Conservation (phyloP, 345 rosid genomes). For the Pelargonium nanum region DNA sequence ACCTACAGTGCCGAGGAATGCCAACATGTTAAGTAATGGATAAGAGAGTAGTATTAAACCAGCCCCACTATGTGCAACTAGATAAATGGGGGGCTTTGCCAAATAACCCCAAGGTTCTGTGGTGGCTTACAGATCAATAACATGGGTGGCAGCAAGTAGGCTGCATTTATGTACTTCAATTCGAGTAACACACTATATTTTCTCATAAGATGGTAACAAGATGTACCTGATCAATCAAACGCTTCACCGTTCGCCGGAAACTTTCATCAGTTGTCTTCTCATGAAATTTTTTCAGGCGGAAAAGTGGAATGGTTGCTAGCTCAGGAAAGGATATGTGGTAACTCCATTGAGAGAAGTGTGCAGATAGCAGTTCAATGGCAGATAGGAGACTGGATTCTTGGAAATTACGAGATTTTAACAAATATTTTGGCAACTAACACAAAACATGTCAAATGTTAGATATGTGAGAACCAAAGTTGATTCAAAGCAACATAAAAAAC, state of each 20-base stretch:
- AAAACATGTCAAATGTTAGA: slow-evolving; percentile 6
- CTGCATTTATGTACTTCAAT: neutral
- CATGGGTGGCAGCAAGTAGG: neutral
- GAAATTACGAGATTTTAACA: slow-evolving; percentile 76
- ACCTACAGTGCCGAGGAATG: slow-evolving; percentile 32
- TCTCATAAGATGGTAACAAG: neutral
- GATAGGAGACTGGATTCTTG: slow-evolving; percentile 56
- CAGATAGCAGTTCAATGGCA: slow-evolving; percentile 59
- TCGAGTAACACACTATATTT: neutral
- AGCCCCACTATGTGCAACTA: neutral
- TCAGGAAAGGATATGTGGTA: slow-evolving; percentile 86
- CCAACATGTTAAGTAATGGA: neutral
- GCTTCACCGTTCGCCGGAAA: slow-evolving; percentile 46
- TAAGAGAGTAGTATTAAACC: neutral
- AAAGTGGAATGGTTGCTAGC: slow-evolving; percentile 64
- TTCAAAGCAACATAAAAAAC: neutral
- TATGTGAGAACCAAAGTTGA: neutral
- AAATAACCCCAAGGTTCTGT: neutral
- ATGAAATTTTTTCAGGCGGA: slow-evolving; percentile 52
- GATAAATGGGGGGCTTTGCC: neutral
- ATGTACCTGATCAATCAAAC: slow-evolving; percentile 69
- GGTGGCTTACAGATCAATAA: neutral
- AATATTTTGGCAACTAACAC: slow-evolving; percentile 77
- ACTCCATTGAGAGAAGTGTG: slow-evolving; percentile 85
- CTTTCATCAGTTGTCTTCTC: slow-evolving; percentile 51